phyloP scores from a whole-genome alignment of 306 rosid genomes.

The Glycine tomentella region DNA sequence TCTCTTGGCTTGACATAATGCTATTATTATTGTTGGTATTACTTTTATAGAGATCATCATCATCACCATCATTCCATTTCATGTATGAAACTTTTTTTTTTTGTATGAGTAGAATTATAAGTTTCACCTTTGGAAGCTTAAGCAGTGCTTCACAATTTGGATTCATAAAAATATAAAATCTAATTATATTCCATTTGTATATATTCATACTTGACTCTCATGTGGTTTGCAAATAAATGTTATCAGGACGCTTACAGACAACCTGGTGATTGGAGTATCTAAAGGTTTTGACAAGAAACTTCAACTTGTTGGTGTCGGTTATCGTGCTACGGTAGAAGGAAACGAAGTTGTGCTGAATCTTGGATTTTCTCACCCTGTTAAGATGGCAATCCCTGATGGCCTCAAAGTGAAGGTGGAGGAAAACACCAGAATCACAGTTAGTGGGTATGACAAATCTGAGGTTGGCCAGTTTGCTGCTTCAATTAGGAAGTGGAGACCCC shows the following conservation, averaged over 20 bases:
- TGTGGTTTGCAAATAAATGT: conserved; percentile 44
- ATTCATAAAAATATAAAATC: conserved; percentile 16
- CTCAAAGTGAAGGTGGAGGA: conserved; percentile 90
- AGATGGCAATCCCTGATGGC: conserved; percentile 83
- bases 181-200: conserved; percentile 9
- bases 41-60: neutral
- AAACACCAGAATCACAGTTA: conserved; percentile 78
- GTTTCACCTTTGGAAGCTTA: conserved; percentile 4
- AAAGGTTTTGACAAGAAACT: conserved; percentile 95
- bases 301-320: conserved; percentile 91
- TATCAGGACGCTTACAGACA: conserved; percentile 86
- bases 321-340: conserved; percentile 90
- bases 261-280: conserved; percentile 93
- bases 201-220: conserved; percentile 27
- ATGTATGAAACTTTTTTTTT: neutral
- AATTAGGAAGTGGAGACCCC: conserved; percentile 93
- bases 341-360: conserved; percentile 81
- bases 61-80: neutral
- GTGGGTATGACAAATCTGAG: conserved; percentile 86
- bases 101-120: conserved; percentile 5
- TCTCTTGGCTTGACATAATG: conserved; percentile 29
- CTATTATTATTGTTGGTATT: neutral
- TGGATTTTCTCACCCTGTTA: conserved; percentile 98
- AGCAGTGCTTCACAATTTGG: conserved; percentile 20
- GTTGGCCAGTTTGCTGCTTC: conserved; percentile 97